Conservation (phyloP, 192 early-diverging fungal species). For the Entomortierella lignicola region DNA sequence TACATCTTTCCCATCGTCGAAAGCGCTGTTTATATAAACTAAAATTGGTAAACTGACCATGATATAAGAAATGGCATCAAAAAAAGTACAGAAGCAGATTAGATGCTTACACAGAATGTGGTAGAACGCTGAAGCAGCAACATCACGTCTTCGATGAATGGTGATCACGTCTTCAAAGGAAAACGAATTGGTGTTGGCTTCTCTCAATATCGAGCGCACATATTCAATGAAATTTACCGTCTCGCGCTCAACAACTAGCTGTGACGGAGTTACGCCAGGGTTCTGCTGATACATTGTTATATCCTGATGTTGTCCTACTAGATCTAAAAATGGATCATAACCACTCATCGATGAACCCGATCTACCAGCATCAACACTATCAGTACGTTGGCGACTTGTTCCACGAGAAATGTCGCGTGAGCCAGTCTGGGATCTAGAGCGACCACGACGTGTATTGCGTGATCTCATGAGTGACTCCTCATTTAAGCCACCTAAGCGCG, state of each 20-base stretch:
- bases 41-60: neutral
- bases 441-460: neutral
- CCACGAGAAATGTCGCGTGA: neutral
- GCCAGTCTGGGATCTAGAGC: conserved; percentile 3
- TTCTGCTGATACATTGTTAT: neutral
- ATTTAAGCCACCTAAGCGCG: neutral
- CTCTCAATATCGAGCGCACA: conserved; percentile 11
- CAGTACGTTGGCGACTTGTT: neutral
- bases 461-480: conserved; percentile 1
- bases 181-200: conserved; percentile 1
- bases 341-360: neutral
- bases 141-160: conserved; percentile 9
- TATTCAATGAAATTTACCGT: conserved; percentile 25
- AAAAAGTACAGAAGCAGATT: neutral
- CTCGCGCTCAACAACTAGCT: conserved; percentile 12
- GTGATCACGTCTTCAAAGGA: conserved; percentile 15
- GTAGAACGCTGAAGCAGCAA: conserved; percentile 38
- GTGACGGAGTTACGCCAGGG: neutral
- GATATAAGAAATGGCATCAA: neutral
- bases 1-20: conserved; percentile 20
- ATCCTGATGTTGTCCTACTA: neutral
- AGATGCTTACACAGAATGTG: conserved; percentile 21
- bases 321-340: conserved; percentile 1
- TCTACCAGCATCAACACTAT: neutral
- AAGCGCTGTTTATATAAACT: conserved; percentile 15